These are phyloP conservation scores for Ochetophila trinervis DNA, from an alignment of 306 rosid species.

Conservation along the genomic window DNA sequence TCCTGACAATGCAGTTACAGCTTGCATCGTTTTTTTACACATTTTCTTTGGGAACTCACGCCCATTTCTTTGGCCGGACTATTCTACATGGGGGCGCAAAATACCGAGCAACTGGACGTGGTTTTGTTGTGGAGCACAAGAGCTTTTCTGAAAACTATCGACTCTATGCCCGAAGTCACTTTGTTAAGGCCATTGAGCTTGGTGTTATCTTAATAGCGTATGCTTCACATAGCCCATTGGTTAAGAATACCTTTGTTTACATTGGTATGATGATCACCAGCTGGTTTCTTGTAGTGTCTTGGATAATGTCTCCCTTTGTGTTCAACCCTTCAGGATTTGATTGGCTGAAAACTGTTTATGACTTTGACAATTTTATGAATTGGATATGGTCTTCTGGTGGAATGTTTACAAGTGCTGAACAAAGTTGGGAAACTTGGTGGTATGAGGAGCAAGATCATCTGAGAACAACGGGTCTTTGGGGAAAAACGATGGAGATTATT, in stretches of 20 bases:
- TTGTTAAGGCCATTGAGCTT: slow-evolving; percentile 88
- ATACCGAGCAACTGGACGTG: slow-evolving; percentile 94
- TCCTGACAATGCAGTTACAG: slow-evolving; percentile 85
- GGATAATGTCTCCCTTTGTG: slow-evolving; percentile 91
- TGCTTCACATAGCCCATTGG: slow-evolving; percentile 59
- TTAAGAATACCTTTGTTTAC: slow-evolving; percentile 58
- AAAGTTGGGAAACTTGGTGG: slow-evolving; percentile 98
- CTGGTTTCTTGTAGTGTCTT: slow-evolving; percentile 92
- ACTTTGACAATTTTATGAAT: slow-evolving; percentile 70
- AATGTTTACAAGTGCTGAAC: slow-evolving; percentile 57
- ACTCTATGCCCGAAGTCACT: slow-evolving; percentile 85
- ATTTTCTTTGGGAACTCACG: slow-evolving; percentile 78
- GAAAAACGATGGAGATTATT: slow-evolving; percentile 85
- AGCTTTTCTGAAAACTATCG: slow-evolving; percentile 90
- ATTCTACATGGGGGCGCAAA: slow-evolving; percentile 96
- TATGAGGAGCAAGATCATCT: slow-evolving; percentile 89
- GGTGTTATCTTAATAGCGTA: slow-evolving; percentile 77
- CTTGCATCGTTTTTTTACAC: slow-evolving; percentile 79
- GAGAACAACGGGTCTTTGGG: slow-evolving; percentile 93
- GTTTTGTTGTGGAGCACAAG: slow-evolving; percentile 89
- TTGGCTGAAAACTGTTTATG: slow-evolving; percentile 95
- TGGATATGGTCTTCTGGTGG: slow-evolving; percentile 89
- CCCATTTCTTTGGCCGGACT: slow-evolving; percentile 89
- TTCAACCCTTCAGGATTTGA: slow-evolving; percentile 96
- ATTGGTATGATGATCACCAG: slow-evolving; percentile 62